Percentiles rank a stretch among this genome's conserved stretches.
Evolutionary conservation across 441 rosid species (phyloP).

Genomic region (Dalechampia spathulata): DNA sequence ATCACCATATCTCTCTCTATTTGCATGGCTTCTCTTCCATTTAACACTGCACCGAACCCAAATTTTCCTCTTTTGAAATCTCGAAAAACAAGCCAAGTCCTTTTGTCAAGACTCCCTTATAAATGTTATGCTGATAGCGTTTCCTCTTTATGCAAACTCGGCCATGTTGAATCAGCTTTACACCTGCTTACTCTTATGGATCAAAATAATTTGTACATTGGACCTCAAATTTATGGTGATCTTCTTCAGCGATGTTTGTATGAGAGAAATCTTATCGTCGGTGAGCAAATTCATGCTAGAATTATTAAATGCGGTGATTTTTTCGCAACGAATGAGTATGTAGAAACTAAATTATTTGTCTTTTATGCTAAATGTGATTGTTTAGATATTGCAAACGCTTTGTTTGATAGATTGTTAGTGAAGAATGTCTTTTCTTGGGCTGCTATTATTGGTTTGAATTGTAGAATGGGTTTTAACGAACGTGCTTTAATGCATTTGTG

Average conservation of each 20-base stretch:
- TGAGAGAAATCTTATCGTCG: slow-evolving; percentile 42
- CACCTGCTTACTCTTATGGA: slow-evolving; percentile 36
- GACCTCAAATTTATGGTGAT: slow-evolving; percentile 47
- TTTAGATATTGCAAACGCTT: slow-evolving; percentile 32
- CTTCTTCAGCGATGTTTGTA: slow-evolving; percentile 70
- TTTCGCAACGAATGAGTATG: slow-evolving; percentile 47
- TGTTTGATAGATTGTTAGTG: slow-evolving; percentile 37
- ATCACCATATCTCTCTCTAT: neutral
- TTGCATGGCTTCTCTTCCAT: slow-evolving; percentile 63
- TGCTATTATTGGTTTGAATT: slow-evolving; percentile 62
- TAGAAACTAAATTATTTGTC: slow-evolving; percentile 59
- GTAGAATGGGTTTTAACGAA: slow-evolving; percentile 44
- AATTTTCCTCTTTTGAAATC: slow-evolving; percentile 6
- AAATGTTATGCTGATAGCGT: slow-evolving; percentile 42
- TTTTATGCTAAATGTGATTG: slow-evolving; percentile 62
- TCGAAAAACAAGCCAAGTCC: slow-evolving; percentile 6
- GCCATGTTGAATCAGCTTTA: slow-evolving; percentile 50
- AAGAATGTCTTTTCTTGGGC: slow-evolving; percentile 81
- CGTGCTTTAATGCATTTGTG: slow-evolving; percentile 48
- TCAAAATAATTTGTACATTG: slow-evolving; percentile 5
- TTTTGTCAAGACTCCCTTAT: slow-evolving; percentile 10
- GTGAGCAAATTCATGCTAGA: slow-evolving; percentile 75
- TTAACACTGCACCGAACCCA: slow-evolving; percentile 24
- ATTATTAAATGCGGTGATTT: slow-evolving; percentile 54
- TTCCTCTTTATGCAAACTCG: slow-evolving; percentile 49